Base-by-base conservation (phyloP, 1,139 yeast species). In the Sugiyamaella neomexicana region DNA sequence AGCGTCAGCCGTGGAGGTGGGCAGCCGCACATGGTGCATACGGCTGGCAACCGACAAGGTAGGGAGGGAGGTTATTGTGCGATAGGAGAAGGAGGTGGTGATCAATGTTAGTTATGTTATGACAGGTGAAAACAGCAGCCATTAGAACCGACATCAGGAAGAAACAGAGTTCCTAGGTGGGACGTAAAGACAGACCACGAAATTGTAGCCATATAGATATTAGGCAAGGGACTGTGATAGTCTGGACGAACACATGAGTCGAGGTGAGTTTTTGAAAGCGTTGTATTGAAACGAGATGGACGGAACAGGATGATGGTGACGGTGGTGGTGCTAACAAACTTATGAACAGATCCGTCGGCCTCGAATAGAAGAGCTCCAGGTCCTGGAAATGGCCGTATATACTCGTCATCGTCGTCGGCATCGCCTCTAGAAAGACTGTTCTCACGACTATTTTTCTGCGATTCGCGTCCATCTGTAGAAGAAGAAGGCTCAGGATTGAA, bases 371-470 rank as follows among this genome's bases (percentile, higher is more conserved):
- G 39, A 16, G 23, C 16, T 3, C 31, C 29, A 3, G 25, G 36
- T 13, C n/a, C 34, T 4, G 38, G 46, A n/a, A 2, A 31, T 12
- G 38, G 37, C 13, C 16, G 31, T 10, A 42, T 32, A 12, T 34
- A 27, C n/a, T 36, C 32, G 23, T 42, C 43, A n/a, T 46, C 49
- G 36, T 25, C 43, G 16, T 46, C 50, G 16, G 40, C 17, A 13
- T 41, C 47, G n/a, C 42, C 42, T 31, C 38, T 50, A 9, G 54
- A 52, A 31, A 31, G 50, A 38, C 40, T 52, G 16, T 52, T 52
- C 37, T 38, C 51, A 5, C 46, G 54, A 31, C 32, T 52, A 17
- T 43, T 52, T 13, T 52, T 42, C 29, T 52, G 54, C 29, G 51
- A 47, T 10, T 8, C 51, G 23, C 43, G 44, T 27, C 37, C 43